Conservation (phyloP, 306 rosid genomes). For the Cicer cuneatum region DNA sequence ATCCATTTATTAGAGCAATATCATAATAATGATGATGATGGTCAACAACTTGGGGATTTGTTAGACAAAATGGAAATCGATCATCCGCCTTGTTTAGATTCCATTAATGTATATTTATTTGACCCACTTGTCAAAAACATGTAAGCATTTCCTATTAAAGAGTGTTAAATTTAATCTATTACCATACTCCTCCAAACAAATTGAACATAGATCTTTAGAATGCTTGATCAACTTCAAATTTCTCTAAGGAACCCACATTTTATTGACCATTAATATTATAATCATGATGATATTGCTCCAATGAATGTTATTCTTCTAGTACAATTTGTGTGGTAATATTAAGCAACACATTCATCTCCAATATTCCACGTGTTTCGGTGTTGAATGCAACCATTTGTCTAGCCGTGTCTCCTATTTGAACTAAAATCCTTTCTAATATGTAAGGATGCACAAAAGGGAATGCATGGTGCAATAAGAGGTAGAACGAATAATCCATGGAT, state of each 20-base stretch:
- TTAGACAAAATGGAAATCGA: too few species aligned
- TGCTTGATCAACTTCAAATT: not conserved
- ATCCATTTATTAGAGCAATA: too few species aligned
- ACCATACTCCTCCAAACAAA: not conserved
- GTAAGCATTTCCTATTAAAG: not conserved
- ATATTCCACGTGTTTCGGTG: not conserved
- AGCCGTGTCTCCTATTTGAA: not conserved
- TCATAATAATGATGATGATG: too few species aligned
- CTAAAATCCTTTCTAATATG: not conserved
- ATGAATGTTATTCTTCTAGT: not conserved
- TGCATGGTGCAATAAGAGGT: not conserved
- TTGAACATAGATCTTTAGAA: not conserved
- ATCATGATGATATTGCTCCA: not conserved
- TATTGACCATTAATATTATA: not conserved
- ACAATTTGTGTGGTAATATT: not conserved
- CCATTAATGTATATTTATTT: too few species aligned
- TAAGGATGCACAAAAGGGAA: not conserved
- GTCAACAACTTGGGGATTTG: too few species aligned
- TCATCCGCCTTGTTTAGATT: too few species aligned
- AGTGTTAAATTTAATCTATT: not conserved
- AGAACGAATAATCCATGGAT: not conserved
- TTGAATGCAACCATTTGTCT: not conserved
- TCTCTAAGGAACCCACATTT: not conserved
- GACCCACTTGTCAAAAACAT: too few species aligned
- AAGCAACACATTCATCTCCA: not conserved